Conservation (phyloP, 495 filamentous ascomycete species). For the Sporormia fimetaria region DNA sequence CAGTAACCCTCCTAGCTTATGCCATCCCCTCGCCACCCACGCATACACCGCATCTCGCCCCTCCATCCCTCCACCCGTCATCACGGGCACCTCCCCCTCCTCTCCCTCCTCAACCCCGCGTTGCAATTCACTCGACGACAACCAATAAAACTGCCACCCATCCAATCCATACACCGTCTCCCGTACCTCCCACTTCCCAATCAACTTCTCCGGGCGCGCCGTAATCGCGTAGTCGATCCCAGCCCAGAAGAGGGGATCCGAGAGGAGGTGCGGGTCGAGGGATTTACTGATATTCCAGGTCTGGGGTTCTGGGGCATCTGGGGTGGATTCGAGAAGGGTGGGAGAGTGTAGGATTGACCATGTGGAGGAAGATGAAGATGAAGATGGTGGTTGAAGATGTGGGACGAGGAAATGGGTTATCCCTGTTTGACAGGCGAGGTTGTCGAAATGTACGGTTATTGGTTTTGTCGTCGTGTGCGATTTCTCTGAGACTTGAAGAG, state of each 20-base stretch:
- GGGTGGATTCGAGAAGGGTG: slow-evolving; percentile 19
- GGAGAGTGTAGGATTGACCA: no score
- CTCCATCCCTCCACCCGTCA: slow-evolving; percentile 21
- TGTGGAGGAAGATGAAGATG: no score
- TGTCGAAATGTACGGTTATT: slow-evolving; percentile 62
- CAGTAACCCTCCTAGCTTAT: slow-evolving; percentile 6
- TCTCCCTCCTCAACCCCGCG: slow-evolving; percentile 8
- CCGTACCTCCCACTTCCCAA: slow-evolving; percentile 62
- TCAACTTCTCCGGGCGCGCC: slow-evolving; percentile 48
- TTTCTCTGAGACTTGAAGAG: no score
- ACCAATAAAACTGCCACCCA: slow-evolving; percentile 50
- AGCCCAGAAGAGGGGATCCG: slow-evolving; percentile 61
- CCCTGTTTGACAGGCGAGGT: slow-evolving; percentile 85
- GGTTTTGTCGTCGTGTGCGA: neutral
- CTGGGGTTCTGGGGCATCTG: slow-evolving; percentile 8
- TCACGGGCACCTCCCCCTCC: slow-evolving; percentile 2
- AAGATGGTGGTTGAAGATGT: no score
- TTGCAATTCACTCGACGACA: slow-evolving; percentile 44
- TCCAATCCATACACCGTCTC: slow-evolving; percentile 57
- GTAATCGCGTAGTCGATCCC: slow-evolving; percentile 71
- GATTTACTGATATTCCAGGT: slow-evolving; percentile 56
- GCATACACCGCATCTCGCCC: slow-evolving; percentile 37
- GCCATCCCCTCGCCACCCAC: slow-evolving; percentile 34
- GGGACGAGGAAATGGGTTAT: slow-evolving; percentile 77
- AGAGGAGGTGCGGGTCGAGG: slow-evolving; percentile 44